Conservation (phyloP, 495 filamentous ascomycete genomes). For the Cudoniella acicularis region DNA sequence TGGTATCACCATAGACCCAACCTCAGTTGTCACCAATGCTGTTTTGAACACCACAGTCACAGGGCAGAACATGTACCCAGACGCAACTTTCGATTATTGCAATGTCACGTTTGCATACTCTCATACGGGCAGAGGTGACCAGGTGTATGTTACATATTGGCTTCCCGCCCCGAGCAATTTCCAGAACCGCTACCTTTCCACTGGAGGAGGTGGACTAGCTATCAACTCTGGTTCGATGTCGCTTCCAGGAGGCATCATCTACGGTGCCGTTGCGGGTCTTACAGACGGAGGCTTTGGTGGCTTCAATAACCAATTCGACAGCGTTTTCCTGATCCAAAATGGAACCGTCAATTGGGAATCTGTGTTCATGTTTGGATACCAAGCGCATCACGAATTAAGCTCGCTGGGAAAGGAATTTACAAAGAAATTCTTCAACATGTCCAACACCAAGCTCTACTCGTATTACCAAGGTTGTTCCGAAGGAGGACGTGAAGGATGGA, state of each 20-base stretch:
- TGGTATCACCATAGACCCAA: slow-evolving; percentile 33
- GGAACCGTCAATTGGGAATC: slow-evolving; percentile 41
- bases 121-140: slow-evolving; percentile 37
- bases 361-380: slow-evolving; percentile 44
- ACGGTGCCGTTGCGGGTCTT: slow-evolving; percentile 40
- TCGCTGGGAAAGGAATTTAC: slow-evolving; percentile 39
- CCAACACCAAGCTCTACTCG: slow-evolving; percentile 36
- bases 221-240: slow-evolving; percentile 38
- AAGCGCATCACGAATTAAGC: slow-evolving; percentile 34
- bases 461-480: slow-evolving; percentile 46
- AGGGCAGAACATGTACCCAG: slow-evolving; percentile 10
- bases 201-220: slow-evolving; percentile 44
- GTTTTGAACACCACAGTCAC: slow-evolving; percentile 31
- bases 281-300: slow-evolving; percentile 48
- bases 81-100: slow-evolving; percentile 33
- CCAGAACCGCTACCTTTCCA: slow-evolving; percentile 31
- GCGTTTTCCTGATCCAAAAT: slow-evolving; percentile 36
- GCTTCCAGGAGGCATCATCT: slow-evolving; percentile 38
- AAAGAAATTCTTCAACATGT: slow-evolving; percentile 29
- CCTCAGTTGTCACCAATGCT: slow-evolving; percentile 29
- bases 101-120: slow-evolving; percentile 44
- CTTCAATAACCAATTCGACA: slow-evolving; percentile 34
- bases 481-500: slow-evolving; percentile 41
- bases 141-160: slow-evolving; percentile 31
- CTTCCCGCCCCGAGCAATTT: slow-evolving; percentile 38